Percentiles rank a stretch among this genome's conserved stretches.
phyloP scores from a whole-genome alignment of 495 filamentous ascomycete genomes.

The Terfezia boudieri region DNA sequence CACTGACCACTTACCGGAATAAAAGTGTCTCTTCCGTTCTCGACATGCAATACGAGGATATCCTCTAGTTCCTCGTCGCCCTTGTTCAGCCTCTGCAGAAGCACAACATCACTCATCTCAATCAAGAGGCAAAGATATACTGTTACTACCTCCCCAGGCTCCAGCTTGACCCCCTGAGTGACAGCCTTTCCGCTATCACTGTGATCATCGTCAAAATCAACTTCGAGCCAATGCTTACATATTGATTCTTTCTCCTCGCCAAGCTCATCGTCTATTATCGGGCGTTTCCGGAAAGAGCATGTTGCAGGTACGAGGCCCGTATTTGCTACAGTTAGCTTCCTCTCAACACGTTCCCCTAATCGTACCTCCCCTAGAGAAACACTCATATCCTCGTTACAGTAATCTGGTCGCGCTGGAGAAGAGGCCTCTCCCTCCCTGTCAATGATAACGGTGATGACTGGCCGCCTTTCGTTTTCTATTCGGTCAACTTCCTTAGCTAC shows the following conservation, averaged over 20 bases:
- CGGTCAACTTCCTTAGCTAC: constrained; percentile 74
- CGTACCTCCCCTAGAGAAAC: constrained; percentile 56
- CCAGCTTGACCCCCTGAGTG: constrained; percentile 29
- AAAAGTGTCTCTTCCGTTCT: constrained; percentile 74
- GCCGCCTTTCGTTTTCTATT: constrained; percentile 77
- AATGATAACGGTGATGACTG: constrained; percentile 61
- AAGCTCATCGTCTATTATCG: constrained; percentile 27
- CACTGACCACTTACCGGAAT: constrained; percentile 56
- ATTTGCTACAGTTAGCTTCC: constrained; percentile 67
- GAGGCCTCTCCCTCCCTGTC: constrained; percentile 28
- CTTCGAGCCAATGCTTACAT: constrained; percentile 10
- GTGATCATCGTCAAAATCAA: constrained; percentile 4
- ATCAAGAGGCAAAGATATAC: constrained; percentile 43
- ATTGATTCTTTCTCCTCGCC: constrained; percentile 16
- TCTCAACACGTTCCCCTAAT: constrained; percentile 39
- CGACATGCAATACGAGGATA: constrained; percentile 70
- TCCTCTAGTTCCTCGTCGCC: constrained; percentile 47
- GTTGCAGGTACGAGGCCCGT: constrained; percentile 58
- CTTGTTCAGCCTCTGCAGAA: constrained; percentile 52
- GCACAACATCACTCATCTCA: constrained; percentile 27
- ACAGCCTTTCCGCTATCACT: not conserved
- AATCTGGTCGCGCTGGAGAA: constrained; percentile 3
- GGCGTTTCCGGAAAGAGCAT: constrained; percentile 50
- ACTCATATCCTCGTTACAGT: constrained; percentile 27
- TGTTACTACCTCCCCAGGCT: constrained; percentile 62